Conservation (phyloP, 2,329 filamentous ascomycete species). For the Aspergillus phoenicis region DNA sequence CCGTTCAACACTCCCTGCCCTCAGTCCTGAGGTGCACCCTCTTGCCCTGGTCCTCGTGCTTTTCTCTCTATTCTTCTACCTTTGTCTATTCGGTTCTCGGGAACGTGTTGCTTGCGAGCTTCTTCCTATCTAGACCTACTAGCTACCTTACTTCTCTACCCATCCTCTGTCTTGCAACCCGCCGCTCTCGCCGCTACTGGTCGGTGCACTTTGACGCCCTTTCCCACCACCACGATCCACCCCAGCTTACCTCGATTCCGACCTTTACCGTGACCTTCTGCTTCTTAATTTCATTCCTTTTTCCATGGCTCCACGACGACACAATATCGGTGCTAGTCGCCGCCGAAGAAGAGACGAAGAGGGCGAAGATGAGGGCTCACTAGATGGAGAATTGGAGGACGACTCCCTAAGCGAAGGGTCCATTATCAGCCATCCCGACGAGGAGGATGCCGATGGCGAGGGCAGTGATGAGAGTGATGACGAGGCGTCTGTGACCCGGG, state of each 20-base stretch:
- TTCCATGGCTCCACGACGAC: conserved; percentile 49
- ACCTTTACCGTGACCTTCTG: conserved; percentile 4
- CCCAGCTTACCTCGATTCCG: conserved; percentile 3
- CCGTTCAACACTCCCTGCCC: conserved; percentile 24
- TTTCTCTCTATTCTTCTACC: conserved; percentile 17
- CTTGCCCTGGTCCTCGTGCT: conserved; percentile 6
- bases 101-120: conserved; percentile 18
- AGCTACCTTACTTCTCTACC: conserved; percentile 17
- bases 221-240: not conserved
- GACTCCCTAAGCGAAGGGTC: conserved; percentile 67
- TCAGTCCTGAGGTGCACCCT: conserved; percentile 22
- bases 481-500: conserved; percentile 41
- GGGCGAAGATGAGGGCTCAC: conserved; percentile 52
- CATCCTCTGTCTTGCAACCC: conserved; percentile 23
- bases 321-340: conserved; percentile 49
- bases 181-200: conserved; percentile 25
- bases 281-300: conserved; percentile 7
- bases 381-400: conserved; percentile 57
- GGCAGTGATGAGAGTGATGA: conserved; percentile 60
- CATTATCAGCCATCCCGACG: conserved; percentile 58
- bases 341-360: conserved; percentile 51
- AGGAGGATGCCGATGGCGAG: conserved; percentile 62
- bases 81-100: conserved; percentile 7
- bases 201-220: conserved; percentile 20
- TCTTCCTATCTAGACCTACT: conserved; percentile 15